Evolutionary conservation across 2,329 filamentous ascomycete species (phyloP), one percentile per base, ranked within the genome.

Genomic region (Aspergillus ibericus): DNA sequence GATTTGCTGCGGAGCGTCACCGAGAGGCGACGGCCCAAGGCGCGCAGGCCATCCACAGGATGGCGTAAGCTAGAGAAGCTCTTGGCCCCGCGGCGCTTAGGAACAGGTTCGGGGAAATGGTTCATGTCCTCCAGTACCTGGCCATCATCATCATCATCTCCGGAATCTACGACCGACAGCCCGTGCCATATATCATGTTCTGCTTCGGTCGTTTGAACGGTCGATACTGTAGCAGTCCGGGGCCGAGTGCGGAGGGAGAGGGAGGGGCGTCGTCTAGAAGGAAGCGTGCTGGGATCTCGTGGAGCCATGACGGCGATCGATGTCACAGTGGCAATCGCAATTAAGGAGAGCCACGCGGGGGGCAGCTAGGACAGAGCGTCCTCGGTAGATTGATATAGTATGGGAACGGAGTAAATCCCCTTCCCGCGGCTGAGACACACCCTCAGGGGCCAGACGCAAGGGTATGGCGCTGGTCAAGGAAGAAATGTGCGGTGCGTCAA

Each of bases 11-110:
- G 75, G 53, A 78, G 62, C 13, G 70, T 75, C 22, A 78, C 70
- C 4, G 77, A 79, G 48, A 78, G 61, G 9, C 76, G 72, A 59
- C 76, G 76, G 13, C 74, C 74, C 22, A 78, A 67, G 8, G 76
- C 75, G 34, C 75, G 73, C 54, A 79, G 59, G 5, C 76, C 77
- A 56, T 75, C 71, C 59, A 78, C 74, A 3, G 75, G 73, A 59
- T 78, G 75, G 48, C 75, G 73, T 54, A 79, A 62, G 36, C 66
- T 75, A 36, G 77, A 78, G 62, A 79, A 78, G 59, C 75, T 78
- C 65, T 75, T 78, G 52, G 75, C 67, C 40, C 66, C 62, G 34
- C 72, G 74, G 22, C 70, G 72, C n/a, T 68, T 66, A n/a, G 69
- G 68, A 13, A 61, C 61, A 8, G 69, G 67, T 27, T 72, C 68